Base-by-base conservation (phyloP, 2,329 filamentous ascomycete species). In the Plenodomus lindquistii region DNA sequence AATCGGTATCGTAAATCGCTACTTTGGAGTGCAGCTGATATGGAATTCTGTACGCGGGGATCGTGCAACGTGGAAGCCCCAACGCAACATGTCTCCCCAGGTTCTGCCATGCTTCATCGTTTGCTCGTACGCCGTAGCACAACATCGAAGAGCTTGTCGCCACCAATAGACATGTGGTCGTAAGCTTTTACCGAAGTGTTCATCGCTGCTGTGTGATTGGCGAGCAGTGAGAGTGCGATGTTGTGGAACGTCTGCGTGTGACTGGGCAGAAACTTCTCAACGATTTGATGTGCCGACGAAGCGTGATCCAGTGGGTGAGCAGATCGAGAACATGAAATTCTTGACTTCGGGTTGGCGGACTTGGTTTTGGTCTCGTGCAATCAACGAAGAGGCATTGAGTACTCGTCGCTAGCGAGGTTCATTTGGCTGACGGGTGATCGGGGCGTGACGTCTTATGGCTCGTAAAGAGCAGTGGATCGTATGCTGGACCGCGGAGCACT, bases 101-200 rank as follows among this genome's bases (percentile, higher is more conserved):
- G 15, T 31, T 31, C 11, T 31, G 27, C 27, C 11, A 31, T 31
- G 27, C 27, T 31, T 31, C 4, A 31, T 31, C 27, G 27, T 31
- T 31, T 31, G 27, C 27, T 4, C 27, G 27, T 31, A 15, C 27
- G 11, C 27, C 27, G 27, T 31, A 31, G 11, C 27, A 31, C 27
- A 15, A 15, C 11, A 13, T 31, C 9, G 22, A 31, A 11, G 27
- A 13, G 27, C 11, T 4, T 8, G 27, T 13, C 79, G 57, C 79
- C 79, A 47, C 80, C 79, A 57, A 81, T 75, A 48, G 82, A 78
- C 46, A 82, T 79, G 56, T 80, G 82, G 60, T 82, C 80, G 61
- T 80, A 81, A 48, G 75, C 72, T 51, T 77, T 74, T 15, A 40
- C 66, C 34, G 75, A 69, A 19, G 79, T 77, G 50, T 77, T 72